Evolutionary conservation across 768 basidiomycete genomes (phyloP), one percentile per base, ranked within the genome.

Genomic region (Phaeotremella fagi): DNA sequence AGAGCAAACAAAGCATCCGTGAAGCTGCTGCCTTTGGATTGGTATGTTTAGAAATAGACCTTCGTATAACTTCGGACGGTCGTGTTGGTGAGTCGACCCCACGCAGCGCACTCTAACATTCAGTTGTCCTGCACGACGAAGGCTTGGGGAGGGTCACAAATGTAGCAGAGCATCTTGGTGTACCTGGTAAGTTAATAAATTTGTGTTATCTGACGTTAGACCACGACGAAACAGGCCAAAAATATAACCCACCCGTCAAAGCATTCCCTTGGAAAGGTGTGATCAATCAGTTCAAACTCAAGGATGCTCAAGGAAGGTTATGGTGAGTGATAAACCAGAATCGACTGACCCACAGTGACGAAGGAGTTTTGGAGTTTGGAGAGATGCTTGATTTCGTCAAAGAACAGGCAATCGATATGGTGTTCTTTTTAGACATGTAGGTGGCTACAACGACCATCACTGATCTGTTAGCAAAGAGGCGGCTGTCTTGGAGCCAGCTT

Each of bases 401-500:
- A 20, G 22, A 4, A 16, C 5, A 35, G 22, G 16, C 22, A n/a
- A 23, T 50, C 16, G 31, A 24, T 6, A 20, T 50, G 12, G 20
- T 50, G 20, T 23, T 50, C 11, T 50, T 50, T 26, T 22, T 50
- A 20, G 48, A 50, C 24, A 15, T 50, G 48, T 50, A 41, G 16
- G 48, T 26, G 9, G 7, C 31, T 16, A 16, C 7, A 33, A 33
- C 16, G 31, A 7, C 31, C 31, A 7, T 33, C 31, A 16, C 31
- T 33, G 31, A 33, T 33, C 31, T 33, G 31, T 7, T 33, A 50
- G 48, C 12, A 50, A 50, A 23, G 31, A 41, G 2, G 33, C 29
- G 4, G 31, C 16, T 3, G 22, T 22, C 31, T 35, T 38, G 3
- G 22, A 18, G 6, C 31, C 48, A 11, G 18, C 48, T 20, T 50